A percentile compares a stretch with the other conserved stretches of the same genome.
These are phyloP conservation scores for Syzygium grande DNA, from an alignment of 345 rosid species.

Conservation along the genomic window DNA sequence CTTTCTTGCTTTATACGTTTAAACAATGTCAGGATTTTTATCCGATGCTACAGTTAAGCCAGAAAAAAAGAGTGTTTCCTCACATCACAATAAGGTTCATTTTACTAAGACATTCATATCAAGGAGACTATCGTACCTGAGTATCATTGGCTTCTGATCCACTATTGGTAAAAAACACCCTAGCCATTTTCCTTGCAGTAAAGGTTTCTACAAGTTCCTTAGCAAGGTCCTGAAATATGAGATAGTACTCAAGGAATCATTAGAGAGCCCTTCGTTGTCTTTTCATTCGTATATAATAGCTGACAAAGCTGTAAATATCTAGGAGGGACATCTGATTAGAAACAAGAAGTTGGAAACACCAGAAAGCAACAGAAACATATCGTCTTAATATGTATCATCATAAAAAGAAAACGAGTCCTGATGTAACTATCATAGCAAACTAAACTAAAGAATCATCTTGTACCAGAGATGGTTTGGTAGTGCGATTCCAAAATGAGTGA, in stretches of 20 bases:
- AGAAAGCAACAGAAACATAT: background rate
- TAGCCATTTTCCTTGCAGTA: slow-evolving; percentile 80
- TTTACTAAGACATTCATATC: background rate
- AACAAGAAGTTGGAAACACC: background rate
- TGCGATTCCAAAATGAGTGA: slow-evolving; percentile 97
- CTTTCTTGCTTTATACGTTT: background rate
- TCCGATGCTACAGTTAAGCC: background rate
- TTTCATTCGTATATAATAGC: background rate
- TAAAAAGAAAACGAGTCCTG: background rate
- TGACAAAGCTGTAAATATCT: background rate
- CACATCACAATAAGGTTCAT: background rate
- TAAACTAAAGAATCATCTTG: background rate
- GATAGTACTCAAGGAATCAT: background rate
- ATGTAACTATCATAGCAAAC: background rate
- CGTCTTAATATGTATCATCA: background rate
- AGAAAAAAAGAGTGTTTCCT: background rate
- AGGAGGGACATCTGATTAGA: background rate
- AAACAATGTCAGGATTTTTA: background rate
- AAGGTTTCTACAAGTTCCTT: slow-evolving; percentile 74
- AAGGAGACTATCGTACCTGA: slow-evolving; percentile 39
- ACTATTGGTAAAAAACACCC: slow-evolving; percentile 84
- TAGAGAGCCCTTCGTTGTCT: background rate
- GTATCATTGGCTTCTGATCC: slow-evolving; percentile 99
- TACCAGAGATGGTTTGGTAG: slow-evolving; percentile 96
- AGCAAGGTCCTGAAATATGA: slow-evolving; percentile 78